These are phyloP conservation scores for Rickenella mellea DNA, from an alignment of 768 basidiomycete genomes.

Conservation along the genomic window DNA sequence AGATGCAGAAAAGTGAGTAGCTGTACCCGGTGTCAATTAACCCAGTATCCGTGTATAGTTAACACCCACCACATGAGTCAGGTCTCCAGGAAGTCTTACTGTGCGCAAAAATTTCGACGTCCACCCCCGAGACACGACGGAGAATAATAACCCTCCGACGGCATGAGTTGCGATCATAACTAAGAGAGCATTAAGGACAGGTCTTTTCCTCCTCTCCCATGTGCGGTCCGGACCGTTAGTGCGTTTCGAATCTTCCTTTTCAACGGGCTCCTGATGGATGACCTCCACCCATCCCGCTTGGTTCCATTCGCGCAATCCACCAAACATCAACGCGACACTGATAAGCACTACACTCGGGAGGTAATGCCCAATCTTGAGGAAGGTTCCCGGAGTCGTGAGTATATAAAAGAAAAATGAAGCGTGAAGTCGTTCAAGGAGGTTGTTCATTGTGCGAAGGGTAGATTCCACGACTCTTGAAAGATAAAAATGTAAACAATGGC, in stretches of 20 bases:
- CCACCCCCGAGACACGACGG: conserved; percentile 5
- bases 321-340: conserved; percentile 77
- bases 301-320: conserved; percentile 69
- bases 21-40: no score
- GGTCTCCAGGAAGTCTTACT: no score
- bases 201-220: conserved; percentile 43
- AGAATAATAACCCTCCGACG: conserved; percentile 44
- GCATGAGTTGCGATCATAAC: conserved; percentile 50
- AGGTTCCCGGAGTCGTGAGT: conserved; percentile 50
- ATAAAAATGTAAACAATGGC: background rate
- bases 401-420: conserved; percentile 98
- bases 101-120: no score
- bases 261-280: conserved; percentile 1
- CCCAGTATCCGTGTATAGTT: no score
- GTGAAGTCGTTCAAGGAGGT: conserved; percentile 90
- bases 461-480: conserved; percentile 69
- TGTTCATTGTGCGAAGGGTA: conserved; percentile 82
- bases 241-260: background rate
- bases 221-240: conserved; percentile 7
- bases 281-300: conserved; percentile 45
- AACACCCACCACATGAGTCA: no score
- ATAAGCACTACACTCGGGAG: conserved; percentile 82
- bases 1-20: no score
- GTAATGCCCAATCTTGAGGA: conserved; percentile 86
- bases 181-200: conserved; percentile 41